Base-by-base conservation (phyloP, 148 eudicot species). In the Pharnaceum exiguum region DNA sequence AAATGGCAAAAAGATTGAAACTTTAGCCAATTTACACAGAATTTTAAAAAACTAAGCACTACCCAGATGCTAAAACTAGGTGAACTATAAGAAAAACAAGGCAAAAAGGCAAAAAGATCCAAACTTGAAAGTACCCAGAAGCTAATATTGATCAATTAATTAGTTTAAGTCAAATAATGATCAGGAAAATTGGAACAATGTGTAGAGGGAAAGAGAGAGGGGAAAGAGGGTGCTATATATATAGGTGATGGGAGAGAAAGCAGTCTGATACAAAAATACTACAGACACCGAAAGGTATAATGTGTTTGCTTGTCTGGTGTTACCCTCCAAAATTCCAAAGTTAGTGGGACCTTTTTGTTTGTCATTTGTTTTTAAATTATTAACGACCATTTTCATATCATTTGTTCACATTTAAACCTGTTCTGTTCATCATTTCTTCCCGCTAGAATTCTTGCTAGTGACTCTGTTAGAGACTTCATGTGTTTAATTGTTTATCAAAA, bases 251-350 rank as follows among this genome's bases (percentile, higher is more conserved):
- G 62, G 58, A 43, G 62, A 53, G 55, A 22, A 53, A 66, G 8
- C 33, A 36, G 75, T 40, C 72, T n/a, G n/a, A n/a, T n/a, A n/a
- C 61, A 75, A 69, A 55, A 64, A 60, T 26, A 55, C n/a, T 33
- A 58, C 16, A 64, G n/a, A 76, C 57, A 75, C 79, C 81, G 85
- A 74, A 79, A 79, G 81, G 75, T 25, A 46, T 31, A 25, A 39
- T 46, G 62, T 26, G 68, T 50, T 75, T 76, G 79, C 76, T 78
- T 82, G 94, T 80, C 75, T 67, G 60, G 59, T 69, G 70, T 59
- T 32, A 59, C 54, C 70, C 69, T 46, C 43, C 5, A 60, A 75
- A 77, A 78, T 80, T 78, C 95, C 74, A 75, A 67, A 46, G 40
- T 2, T 24, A 43, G 75, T 46, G 58, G 73, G 77, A 53, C 7